Evolutionary conservation across 2,329 filamentous ascomycete species (phyloP), one percentile per base, ranked within the genome.

Genomic region (Xylariaceae sp.): DNA sequence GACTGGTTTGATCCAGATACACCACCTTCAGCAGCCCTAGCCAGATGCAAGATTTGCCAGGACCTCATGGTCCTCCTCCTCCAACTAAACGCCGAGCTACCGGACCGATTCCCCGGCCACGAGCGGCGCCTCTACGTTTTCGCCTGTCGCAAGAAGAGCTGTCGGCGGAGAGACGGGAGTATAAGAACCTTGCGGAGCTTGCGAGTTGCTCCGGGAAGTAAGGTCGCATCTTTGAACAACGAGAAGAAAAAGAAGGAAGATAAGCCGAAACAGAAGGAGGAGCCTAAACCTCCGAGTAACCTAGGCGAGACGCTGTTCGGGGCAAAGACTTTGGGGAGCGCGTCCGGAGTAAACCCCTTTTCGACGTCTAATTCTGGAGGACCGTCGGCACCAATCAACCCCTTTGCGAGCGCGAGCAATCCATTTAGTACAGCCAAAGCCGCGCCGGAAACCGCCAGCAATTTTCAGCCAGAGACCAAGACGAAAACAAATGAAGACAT

Each of bases 61-160:
- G 84, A 87, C 49, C 76, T 91, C 49, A 92, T 97, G 85, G 87
- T 86, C 1, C 82, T 98, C 9, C 84, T 99, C 3, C 83, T 99
- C 43, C 92, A 99, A 74, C 83, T 99, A 24, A 92, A 99, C 74
- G 93, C 87, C 67, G 92, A 97, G 71, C 82, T 98, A 3, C 93
- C 92, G 12, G 89, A 94, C 53, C 83, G 86, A 45, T 97, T 96
- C 69, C 90, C 92, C 1, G 87, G 88, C 53, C 91, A 98, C 74
- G 92, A 97, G 69, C 83, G 95, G 65, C 86, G 94, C 60, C 73
- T 99, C 16, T 98, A 97, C 70, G 81, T 99, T 11, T 92, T 96
- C 73, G 85, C 85, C 16, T 99, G 95, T 74, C 84, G 87, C 57
- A 83, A 85, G 64, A 91, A 90, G 73, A 79, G 85, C 9, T 99